Base-by-base conservation (phyloP, 441 rosid genomes). In the Eruca vesicaria region DNA sequence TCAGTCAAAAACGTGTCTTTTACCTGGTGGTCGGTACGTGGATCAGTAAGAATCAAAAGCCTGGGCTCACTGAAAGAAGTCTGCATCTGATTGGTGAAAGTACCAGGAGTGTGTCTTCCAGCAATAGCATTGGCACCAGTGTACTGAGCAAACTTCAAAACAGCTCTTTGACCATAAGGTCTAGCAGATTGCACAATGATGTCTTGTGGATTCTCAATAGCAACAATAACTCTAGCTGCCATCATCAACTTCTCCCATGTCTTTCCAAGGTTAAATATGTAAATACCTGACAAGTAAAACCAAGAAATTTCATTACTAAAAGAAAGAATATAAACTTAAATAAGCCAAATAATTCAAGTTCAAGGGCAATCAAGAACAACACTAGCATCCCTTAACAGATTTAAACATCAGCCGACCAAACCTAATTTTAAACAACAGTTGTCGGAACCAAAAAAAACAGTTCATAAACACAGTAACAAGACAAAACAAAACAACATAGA, bases 91-190 rank as follows among this genome's bases (percentile, higher is more conserved):
- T n/a, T n/a, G n/a, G n/a, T n/a, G 63, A 95, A 95, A 41, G 99
- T 95, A 84, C 98, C 98, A 15, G 99, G 99, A 48, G 98, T 94
- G 79, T 94, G 98, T 80, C 98, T 90, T 63, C 98, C 98, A 60
- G 98, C 98, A 81, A 90, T 91, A 5, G 98, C 98, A 69, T 91
- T 90, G 8, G 94, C 94, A 26, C 96, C 92, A 16, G 98, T 94
- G 86, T 90, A 85, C 67, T 94, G 97, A 0, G 98, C 97, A 72
- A 94, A 94, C 83, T 92, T 92, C 70, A 92, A 35, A 0, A 94
- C 96, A 55, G 97, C 99, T 66, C 94, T 86, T 78, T 89, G 97
- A 63, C 98, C 97, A 76, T 92, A 94, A 3, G 98, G 98, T 74
- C 98, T 88, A 2, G 98, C 97, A 0, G 96, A 92, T 63, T 92